Base-by-base conservation (phyloP, 371 early-diverging fungal genomes). In the Zychaea mexicana region DNA sequence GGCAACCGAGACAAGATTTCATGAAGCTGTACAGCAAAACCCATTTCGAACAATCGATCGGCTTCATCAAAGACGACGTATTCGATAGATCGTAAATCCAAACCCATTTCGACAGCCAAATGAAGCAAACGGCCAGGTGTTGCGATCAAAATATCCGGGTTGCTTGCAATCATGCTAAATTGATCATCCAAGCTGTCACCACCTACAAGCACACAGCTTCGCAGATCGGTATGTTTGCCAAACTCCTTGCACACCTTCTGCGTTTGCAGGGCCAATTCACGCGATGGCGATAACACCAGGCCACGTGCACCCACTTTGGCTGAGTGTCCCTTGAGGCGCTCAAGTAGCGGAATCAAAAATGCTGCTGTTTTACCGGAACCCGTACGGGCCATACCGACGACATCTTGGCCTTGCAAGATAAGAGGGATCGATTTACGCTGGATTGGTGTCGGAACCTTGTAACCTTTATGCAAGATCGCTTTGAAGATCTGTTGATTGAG, bases 301-400 rank as follows among this genome's bases (percentile, higher is more conserved):
- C 86, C 96, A 32, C 98, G 87, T 6, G 92, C 90, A 52, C 98
- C 98, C 2, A 90, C 89, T 66, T 90, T 92, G 30, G 92, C 94
- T 28, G 94, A 93, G 67, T 97, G 98, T 1, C 77, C 65, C 67
- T 95, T 96, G 15, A 98, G 86, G 28, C 83, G 78, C 71, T 98
- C 94, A 39, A 99, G 64, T 78, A 99, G 85, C 3, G 99, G 99
- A 58, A 99, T 92, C 65, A 97, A 66, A 78, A 98, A 99, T 0
- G 99, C 96, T 2, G 99, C 96, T 0, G 99, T 99, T 73, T 99
- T 99, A 53, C 99, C 99, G 36, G 96, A 95, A 70, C 99, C 99
- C 0, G 99, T 99, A 39, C 97, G 87, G 6, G 99, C 98, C 94
- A 99, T 96, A 62, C 93, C 99, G 1, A 99, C 94, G 0, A 99